These are phyloP conservation scores for Aspergillus sclerotialis DNA, from an alignment of 2,329 filamentous ascomycete species.

Conservation along the genomic window DNA sequence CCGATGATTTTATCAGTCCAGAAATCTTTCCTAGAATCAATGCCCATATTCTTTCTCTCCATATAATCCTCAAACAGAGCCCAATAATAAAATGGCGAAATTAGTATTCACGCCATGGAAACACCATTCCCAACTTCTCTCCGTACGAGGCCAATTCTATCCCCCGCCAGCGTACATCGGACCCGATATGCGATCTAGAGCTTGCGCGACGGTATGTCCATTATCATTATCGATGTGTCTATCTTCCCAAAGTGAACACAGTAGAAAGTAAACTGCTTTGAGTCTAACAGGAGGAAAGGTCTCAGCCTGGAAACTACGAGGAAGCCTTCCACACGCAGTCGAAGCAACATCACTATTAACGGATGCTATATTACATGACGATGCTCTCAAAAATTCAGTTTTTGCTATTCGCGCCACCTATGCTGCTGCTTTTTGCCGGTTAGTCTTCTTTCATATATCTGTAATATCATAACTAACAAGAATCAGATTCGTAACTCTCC, in stretches of 20 bases:
- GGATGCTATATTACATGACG: conserved; percentile 40
- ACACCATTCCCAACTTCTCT: conserved; percentile 27
- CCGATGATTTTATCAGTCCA: conserved; percentile 6
- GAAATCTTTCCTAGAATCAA: no score
- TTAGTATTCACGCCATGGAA: conserved; percentile 38
- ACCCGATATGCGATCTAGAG: conserved; percentile 31
- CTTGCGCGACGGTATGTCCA: conserved; percentile 33
- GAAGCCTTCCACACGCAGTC: conserved; percentile 39
- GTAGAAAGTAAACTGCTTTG: no score
- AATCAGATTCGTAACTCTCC: conserved; percentile 37
- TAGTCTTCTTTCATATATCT: conserved; percentile 8
- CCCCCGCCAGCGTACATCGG: conserved; percentile 24
- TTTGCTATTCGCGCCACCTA: conserved; percentile 41
- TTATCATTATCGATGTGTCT: background rate
- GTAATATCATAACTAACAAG: conserved; percentile 1
- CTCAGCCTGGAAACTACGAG: conserved; percentile 38
- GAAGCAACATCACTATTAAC: conserved; percentile 40
- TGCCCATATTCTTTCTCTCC: no score
- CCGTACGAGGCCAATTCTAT: conserved; percentile 34
- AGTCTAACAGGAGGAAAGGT: conserved; percentile 24
- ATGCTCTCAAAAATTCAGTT: conserved; percentile 33
- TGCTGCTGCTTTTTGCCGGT: conserved; percentile 41
- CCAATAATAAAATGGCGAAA: conserved; percentile 31
- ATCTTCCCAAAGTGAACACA: no score
- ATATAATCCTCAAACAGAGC: no score